These are phyloP conservation scores for Leptographium galeiforme DNA, from an alignment of 2,329 filamentous ascomycete genomes.

Conservation along the genomic window DNA sequence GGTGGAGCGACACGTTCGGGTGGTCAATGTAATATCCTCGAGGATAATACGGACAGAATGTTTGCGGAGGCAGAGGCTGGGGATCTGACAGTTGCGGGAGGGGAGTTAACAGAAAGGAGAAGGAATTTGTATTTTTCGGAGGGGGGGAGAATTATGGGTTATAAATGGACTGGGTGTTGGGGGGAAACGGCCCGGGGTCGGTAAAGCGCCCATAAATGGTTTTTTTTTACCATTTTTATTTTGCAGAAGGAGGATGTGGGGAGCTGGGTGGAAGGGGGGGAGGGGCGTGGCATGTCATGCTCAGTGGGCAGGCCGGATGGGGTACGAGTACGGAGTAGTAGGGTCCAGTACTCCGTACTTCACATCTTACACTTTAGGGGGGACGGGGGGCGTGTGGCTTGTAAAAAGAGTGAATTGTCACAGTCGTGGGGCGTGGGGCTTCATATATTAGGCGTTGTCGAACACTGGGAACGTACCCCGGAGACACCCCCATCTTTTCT, in stretches of 20 bases:
- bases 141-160: slow-evolving; percentile 9
- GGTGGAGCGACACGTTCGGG: no score
- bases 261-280: slow-evolving; percentile 7
- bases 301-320: not conserved
- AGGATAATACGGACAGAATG: not conserved
- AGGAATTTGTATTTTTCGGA: slow-evolving; percentile 2
- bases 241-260: slow-evolving; percentile 10
- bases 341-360: no score
- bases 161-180: slow-evolving; percentile 10
- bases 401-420: not conserved
- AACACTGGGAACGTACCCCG: slow-evolving; percentile 5
- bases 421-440: slow-evolving; percentile 2
- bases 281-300: slow-evolving; percentile 1
- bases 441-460: not conserved
- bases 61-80: not conserved
- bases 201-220: slow-evolving; percentile 7
- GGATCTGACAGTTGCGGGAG: not conserved
- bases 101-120: not conserved
- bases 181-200: slow-evolving; percentile 7
- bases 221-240: slow-evolving; percentile 4
- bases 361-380: not conserved
- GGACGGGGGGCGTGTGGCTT: not conserved
- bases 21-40: no score
- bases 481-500: slow-evolving; percentile 4
- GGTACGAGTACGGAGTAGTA: not conserved